Base-by-base conservation (phyloP, 2,329 filamentous ascomycete genomes). In the Byssochlamys sp. region DNA sequence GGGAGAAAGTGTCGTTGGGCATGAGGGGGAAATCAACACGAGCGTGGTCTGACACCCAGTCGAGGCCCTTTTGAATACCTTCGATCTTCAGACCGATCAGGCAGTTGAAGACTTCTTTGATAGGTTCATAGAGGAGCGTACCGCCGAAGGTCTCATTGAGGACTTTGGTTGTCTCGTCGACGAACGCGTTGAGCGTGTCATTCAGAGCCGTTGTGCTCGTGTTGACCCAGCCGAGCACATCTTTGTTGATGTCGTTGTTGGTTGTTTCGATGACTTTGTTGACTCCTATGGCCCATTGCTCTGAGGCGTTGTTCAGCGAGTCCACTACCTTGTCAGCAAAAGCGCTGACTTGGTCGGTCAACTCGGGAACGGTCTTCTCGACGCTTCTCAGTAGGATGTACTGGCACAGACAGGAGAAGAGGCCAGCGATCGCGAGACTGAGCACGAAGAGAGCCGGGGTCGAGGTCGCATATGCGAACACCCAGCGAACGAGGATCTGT, bases 1-100 rank as follows among this genome's bases (percentile, higher is more conserved):
- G 77, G 58, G 89, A 92, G 75, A 97, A 95, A 1, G 88, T 89
- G 69, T 96, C 82, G 65, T 89, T 87, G 27, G 84, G 79, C 60
- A 97, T 85, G 55, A 83, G 74, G 0, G 94, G 94, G 65, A 99
- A 87, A 59, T 84, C 78, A 65, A 99, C 81, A 60, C 94, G 83
- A 2, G 94, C 90, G 69, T 97, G 78, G 63, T 97, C 87, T 66
- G 89, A 84, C 10, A 96, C 88, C 92, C 92, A 99, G 0, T 89
- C 95, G n/a, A 97, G 80, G 11, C 88, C 94, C 68, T 88, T 87
- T 71, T 97, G 84, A 62, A 99, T 84, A 25, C 85, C 83, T 63
- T 89, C 84, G 61, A 97, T 81, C 77, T 97, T 97, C 67, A 95
- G 80, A 6, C 87, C 84, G 62, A 97, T 84, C n/a, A 97, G 80